phyloP scores from a whole-genome alignment of 306 rosid genomes.

The Hylodesmum podocarpum region DNA sequence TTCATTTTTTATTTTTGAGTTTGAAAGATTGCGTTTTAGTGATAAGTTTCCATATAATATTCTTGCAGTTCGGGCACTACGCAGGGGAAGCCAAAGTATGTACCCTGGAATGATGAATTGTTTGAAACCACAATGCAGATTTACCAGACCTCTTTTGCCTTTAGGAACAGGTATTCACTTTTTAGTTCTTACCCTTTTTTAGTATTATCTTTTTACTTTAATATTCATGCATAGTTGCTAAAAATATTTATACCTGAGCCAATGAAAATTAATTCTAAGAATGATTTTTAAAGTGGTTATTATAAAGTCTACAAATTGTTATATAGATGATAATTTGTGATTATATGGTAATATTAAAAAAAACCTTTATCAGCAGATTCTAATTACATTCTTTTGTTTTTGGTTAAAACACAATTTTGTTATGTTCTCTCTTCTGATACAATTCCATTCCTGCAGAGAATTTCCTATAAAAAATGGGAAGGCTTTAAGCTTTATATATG shows the following conservation, averaged over 20 bases:
- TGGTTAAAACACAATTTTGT: background rate
- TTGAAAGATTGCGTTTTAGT: background rate
- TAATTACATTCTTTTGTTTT: background rate
- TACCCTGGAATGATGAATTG: slow-evolving; percentile 92
- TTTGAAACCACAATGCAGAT: slow-evolving; percentile 81
- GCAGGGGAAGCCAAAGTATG: slow-evolving; percentile 81
- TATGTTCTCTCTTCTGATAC: background rate
- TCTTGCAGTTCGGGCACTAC: slow-evolving; percentile 94
- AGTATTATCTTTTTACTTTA: background rate
- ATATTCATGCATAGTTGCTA: background rate
- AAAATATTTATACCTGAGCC: no score
- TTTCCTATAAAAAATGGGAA: slow-evolving; percentile 78
- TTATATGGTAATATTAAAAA: background rate
- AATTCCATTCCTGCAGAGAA: slow-evolving; percentile 49
- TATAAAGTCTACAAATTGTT: no score
- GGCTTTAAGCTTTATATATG: slow-evolving; percentile 73
- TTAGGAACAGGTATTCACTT: slow-evolving; percentile 71
- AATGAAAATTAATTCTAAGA: no score
- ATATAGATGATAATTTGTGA: background rate
- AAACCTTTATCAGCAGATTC: background rate
- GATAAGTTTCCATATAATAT: background rate
- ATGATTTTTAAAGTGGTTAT: no score
- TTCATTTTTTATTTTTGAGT: background rate
- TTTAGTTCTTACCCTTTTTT: background rate
- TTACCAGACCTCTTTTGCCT: slow-evolving; percentile 83